Conservation (phyloP, 2,329 filamentous ascomycete genomes). For the Talaromyces funiculosus region DNA sequence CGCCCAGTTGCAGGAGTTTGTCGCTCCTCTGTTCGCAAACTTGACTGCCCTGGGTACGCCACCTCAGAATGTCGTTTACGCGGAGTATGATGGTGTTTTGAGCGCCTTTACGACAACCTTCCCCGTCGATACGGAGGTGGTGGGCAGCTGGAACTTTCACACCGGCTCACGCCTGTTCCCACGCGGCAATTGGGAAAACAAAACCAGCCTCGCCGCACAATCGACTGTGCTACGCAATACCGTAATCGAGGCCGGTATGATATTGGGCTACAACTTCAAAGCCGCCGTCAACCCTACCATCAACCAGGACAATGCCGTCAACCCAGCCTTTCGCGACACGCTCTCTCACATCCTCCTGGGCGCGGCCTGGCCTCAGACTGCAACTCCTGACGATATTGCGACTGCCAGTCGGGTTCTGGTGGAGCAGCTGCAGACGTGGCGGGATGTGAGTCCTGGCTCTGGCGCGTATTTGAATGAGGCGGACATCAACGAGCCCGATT, state of each 20-base stretch:
- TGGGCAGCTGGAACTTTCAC: background rate
- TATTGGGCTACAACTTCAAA: conserved; percentile 4
- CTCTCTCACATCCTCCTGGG: conserved; percentile 32
- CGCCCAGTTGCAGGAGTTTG: background rate
- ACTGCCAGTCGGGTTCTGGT: conserved; percentile 35
- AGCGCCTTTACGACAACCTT: conserved; percentile 2
- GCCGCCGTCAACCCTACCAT: background rate
- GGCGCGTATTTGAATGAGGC: conserved; percentile 42
- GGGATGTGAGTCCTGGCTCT: conserved; percentile 13
- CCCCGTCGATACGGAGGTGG: background rate
- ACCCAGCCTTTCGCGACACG: conserved; percentile 36
- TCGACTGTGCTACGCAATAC: background rate
- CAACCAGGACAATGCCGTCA: conserved; percentile 33
- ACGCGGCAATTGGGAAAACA: background rate
- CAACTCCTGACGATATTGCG: conserved; percentile 32
- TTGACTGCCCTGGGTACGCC: background rate
- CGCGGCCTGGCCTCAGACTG: conserved; percentile 34
- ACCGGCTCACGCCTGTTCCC: background rate
- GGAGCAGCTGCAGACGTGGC: conserved; percentile 15
- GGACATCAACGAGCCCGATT: conserved; percentile 38
- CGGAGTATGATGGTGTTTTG: conserved; percentile 3
- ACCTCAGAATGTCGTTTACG: conserved; percentile 1
- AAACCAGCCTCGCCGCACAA: background rate
- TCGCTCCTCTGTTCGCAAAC: conserved; percentile 3
- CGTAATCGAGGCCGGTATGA: background rate